Evolutionary conservation across 306 rosid species (phyloP).

Genomic region (Pterocarpus macrocarpus): DNA sequence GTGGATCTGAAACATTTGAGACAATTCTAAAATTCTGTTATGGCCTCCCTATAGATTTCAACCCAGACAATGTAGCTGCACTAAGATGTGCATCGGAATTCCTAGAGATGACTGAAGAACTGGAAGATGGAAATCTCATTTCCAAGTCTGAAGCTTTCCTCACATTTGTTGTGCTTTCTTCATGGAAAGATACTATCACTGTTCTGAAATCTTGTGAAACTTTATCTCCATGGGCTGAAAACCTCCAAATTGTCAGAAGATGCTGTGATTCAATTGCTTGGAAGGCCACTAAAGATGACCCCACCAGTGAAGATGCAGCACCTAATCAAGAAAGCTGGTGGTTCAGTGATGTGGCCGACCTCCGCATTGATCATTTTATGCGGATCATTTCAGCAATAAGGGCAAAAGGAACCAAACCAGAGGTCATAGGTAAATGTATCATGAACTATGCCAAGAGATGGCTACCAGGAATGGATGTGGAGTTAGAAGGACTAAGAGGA

Average conservation of each 20-base stretch:
- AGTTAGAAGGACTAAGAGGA: slow-evolving; percentile 77
- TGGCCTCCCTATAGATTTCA: slow-evolving; percentile 82
- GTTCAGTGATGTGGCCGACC: slow-evolving; percentile 61
- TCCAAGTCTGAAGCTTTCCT: slow-evolving; percentile 92
- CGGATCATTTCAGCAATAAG: slow-evolving; percentile 72
- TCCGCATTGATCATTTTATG: slow-evolving; percentile 77
- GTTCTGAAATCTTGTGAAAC: slow-evolving; percentile 82
- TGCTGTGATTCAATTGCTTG: slow-evolving; percentile 95
- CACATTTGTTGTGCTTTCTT: slow-evolving; percentile 85
- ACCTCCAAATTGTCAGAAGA: slow-evolving; percentile 90
- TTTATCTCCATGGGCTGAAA: slow-evolving; percentile 94
- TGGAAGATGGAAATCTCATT: slow-evolving; percentile 84
- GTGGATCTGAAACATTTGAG: slow-evolving; percentile 81
- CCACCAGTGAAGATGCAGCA: slow-evolving; percentile 45
- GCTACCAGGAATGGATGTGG: slow-evolving; percentile 72
- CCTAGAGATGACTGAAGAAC: slow-evolving; percentile 93
- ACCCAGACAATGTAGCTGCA: slow-evolving; percentile 73
- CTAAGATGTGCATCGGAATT: slow-evolving; percentile 93
- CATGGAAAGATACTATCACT: slow-evolving; percentile 86
- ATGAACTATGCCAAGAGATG: slow-evolving; percentile 81
- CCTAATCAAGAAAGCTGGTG: slow-evolving; percentile 72
- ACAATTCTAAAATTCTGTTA: slow-evolving; percentile 83
- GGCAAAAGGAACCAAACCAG: slow-evolving; percentile 74
- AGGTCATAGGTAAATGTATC: slow-evolving; percentile 76
- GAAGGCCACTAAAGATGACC: slow-evolving; percentile 76